Conservation (phyloP, 2,329 filamentous ascomycete species). For the Taxawa tesnikishii region DNA sequence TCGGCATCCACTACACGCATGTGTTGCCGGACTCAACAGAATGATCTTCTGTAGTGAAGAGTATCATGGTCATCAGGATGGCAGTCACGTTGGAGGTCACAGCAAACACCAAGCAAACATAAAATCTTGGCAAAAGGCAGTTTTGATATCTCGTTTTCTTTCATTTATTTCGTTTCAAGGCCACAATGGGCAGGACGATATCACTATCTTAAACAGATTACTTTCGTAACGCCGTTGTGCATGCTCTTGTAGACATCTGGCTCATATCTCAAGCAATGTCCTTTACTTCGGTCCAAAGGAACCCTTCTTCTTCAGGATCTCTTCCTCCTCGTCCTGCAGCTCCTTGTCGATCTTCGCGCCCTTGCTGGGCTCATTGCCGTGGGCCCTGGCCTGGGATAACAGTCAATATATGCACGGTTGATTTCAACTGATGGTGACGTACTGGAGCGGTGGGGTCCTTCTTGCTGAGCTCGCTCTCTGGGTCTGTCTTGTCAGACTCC, state of each 20-base stretch:
- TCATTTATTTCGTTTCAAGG: no score
- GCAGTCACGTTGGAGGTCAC: no score
- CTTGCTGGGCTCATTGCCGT: slow-evolving; percentile 62
- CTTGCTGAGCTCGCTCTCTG: slow-evolving; percentile 31
- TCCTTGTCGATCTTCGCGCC: slow-evolving; percentile 62
- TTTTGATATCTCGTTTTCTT: no score
- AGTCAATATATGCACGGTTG: slow-evolving; percentile 1
- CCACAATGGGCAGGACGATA: no score
- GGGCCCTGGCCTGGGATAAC: slow-evolving; percentile 41
- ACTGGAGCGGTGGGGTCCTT: slow-evolving; percentile 45
- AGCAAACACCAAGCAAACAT: no score
- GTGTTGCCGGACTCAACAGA: no score
- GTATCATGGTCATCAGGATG: no score
- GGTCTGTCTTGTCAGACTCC: slow-evolving; percentile 23
- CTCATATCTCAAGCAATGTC: not conserved
- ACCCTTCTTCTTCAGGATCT: slow-evolving; percentile 50
- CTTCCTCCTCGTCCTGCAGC: slow-evolving; percentile 56
- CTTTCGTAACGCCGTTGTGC: not conserved
- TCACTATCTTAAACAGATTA: not conserved
- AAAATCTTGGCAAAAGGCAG: no score
- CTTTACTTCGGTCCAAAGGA: slow-evolving; percentile 19
- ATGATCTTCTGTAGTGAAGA: no score
- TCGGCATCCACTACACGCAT: no score
- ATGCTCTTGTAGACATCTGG: slow-evolving; percentile 2
- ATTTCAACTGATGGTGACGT: slow-evolving; percentile 7